phyloP scores from a whole-genome alignment of 225 moss, liverwort and hornwort species.

The Rhytidiadelphus loreus region DNA sequence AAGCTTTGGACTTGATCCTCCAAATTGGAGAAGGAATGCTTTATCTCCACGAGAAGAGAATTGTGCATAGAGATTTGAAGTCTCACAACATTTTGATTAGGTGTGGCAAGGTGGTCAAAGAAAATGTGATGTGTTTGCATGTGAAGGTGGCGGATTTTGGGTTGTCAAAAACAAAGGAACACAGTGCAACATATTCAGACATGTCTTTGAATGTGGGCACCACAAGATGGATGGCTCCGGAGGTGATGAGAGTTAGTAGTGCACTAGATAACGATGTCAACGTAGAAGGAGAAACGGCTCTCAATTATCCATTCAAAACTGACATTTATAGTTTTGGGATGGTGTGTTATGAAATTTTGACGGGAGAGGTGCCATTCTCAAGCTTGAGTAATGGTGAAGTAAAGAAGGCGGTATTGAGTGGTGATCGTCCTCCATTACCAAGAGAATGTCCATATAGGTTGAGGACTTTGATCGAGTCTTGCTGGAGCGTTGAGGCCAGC shows the following conservation, averaged over 20 bases:
- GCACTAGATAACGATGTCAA: too few relatives aligned
- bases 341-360: neutral
- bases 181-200: neutral
- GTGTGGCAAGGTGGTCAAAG: accelerated
- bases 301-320: neutral
- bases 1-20: neutral
- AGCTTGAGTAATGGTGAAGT: neutral
- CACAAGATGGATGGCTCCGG: too few relatives aligned
- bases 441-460: neutral
- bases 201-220: neutral
- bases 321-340: neutral
- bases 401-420: neutral
- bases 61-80: neutral
- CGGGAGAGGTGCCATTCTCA: neutral
- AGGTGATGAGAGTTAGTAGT: neutral
- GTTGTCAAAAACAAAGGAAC: neutral
- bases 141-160: neutral
- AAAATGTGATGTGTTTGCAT: neutral
- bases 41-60: neutral
- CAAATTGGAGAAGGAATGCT: neutral
- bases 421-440: neutral
- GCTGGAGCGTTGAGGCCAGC: neutral
- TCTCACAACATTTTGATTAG: neutral
- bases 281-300: accelerated
- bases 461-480: neutral